phyloP scores from a whole-genome alignment of 73 alveolate genomes.

The Paraurostyla sp. region DNA sequence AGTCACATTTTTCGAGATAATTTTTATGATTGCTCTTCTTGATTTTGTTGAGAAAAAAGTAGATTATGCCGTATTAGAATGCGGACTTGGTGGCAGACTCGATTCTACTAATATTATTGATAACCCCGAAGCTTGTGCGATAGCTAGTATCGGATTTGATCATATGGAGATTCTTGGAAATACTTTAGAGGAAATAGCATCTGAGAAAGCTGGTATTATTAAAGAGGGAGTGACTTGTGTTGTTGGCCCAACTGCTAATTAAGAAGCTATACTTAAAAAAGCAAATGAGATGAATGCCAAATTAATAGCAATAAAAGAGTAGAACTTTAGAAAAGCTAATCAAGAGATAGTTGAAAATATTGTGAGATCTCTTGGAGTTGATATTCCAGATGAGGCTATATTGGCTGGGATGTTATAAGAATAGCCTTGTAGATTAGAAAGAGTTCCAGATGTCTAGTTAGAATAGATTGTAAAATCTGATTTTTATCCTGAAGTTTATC shows the following conservation, averaged over 20 bases:
- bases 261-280: constrained; percentile 50
- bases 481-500: neutral
- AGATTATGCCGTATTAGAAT: constrained; percentile 88
- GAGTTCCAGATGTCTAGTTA: neutral
- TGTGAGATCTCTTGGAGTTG: constrained; percentile 5
- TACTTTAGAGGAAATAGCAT: constrained; percentile 82
- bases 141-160: constrained; percentile 91
- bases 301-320: constrained; percentile 10
- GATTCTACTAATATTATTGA: constrained; percentile 87
- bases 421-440: constrained; percentile 66
- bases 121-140: constrained; percentile 79
- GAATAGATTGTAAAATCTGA: neutral
- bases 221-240: constrained; percentile 80
- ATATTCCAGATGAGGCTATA: constrained; percentile 27
- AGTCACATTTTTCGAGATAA: constrained; percentile 64
- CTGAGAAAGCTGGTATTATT: constrained; percentile 92
- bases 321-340: constrained; percentile 3
- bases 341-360: constrained; percentile 32
- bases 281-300: constrained; percentile 32
- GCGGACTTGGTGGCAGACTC: constrained; percentile 94
- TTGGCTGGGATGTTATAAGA: constrained; percentile 26
- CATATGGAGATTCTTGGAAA: constrained; percentile 89
- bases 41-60: constrained; percentile 75
- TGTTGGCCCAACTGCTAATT: constrained; percentile 84
- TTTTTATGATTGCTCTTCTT: constrained; percentile 79